Conservation (phyloP, 2,329 filamentous ascomycete species). For the Moelleriella libera region DNA sequence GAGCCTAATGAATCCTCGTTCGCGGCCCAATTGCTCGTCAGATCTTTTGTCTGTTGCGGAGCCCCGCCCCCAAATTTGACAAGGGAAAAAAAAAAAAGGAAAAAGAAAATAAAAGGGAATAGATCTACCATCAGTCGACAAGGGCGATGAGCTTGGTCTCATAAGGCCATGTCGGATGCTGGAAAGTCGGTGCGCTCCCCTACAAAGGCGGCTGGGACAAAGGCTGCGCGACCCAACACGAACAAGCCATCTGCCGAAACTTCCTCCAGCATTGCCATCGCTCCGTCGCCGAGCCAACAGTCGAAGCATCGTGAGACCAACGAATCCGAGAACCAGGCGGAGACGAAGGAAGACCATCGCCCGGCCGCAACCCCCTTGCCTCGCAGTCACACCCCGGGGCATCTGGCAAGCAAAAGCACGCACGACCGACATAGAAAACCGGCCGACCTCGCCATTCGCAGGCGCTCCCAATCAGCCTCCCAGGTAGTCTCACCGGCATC, state of each 20-base stretch:
- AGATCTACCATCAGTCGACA: background rate
- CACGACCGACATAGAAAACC: constrained; percentile 33
- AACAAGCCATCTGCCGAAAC: background rate
- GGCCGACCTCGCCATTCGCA: constrained; percentile 37
- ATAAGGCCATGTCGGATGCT: constrained; percentile 28
- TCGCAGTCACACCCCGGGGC: constrained; percentile 48
- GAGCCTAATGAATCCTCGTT: too few relatives aligned
- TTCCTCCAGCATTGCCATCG: constrained; percentile 4
- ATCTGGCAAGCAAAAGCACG: constrained; percentile 42
- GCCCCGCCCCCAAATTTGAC: too few relatives aligned
- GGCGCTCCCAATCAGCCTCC: constrained; percentile 37
- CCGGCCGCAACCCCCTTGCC: constrained; percentile 23
- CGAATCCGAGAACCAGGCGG: constrained; percentile 1
- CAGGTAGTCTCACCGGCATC: constrained; percentile 16
- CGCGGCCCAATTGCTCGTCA: too few relatives aligned
- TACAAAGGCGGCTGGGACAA: constrained; percentile 13
- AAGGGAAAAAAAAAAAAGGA: too few relatives aligned
- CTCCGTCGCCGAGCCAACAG: background rate
- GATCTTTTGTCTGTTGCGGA: too few relatives aligned
- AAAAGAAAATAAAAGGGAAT: too few relatives aligned
- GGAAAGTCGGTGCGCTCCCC: constrained; percentile 12
- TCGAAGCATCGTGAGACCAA: background rate
- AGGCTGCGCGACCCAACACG: constrained; percentile 15
- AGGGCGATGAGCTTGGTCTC: constrained; percentile 16
- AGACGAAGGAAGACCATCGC: background rate